These are phyloP conservation scores for Sordariomycetes sp. DNA, from an alignment of 2,329 filamentous ascomycete genomes.

Conservation along the genomic window DNA sequence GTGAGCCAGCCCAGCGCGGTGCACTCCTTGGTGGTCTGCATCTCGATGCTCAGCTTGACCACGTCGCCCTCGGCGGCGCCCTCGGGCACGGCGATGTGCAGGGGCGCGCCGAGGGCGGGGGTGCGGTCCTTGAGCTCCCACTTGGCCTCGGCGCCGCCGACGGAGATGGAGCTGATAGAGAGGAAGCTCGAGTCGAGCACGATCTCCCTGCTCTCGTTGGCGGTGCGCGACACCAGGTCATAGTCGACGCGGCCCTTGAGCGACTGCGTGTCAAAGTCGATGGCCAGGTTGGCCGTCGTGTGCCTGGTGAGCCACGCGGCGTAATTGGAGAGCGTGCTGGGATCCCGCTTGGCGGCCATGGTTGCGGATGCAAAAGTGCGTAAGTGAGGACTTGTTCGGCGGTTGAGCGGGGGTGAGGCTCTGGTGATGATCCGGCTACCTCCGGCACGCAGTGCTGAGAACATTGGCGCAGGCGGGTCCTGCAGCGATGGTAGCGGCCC, in stretches of 20 bases:
- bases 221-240: constrained; percentile 65
- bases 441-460: not conserved
- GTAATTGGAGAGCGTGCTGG: constrained; percentile 88
- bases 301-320: constrained; percentile 77
- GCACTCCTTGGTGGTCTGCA: constrained; percentile 78
- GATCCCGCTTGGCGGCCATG: constrained; percentile 46
- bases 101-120: constrained; percentile 65
- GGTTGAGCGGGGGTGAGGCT: not conserved
- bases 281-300: constrained; percentile 68
- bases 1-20: constrained; percentile 94
- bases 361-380: not conserved
- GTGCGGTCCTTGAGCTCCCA: constrained; percentile 62
- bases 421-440: not conserved
- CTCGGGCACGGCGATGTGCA: constrained; percentile 51
- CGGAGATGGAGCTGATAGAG: constrained; percentile 58
- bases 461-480: not conserved
- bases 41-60: constrained; percentile 49
- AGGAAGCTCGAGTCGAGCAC: constrained; percentile 83
- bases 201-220: constrained; percentile 63
- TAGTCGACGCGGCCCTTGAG: constrained; percentile 70
- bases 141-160: constrained; percentile 50
- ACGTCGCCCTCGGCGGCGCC: constrained; percentile 34
- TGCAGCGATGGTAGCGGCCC: not conserved
- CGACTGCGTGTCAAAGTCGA: constrained; percentile 73
- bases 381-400: not conserved